A percentile compares a stretch with the other conserved stretches of the same genome.
Evolutionary conservation across 306 rosid genomes (phyloP).

Genomic region (Prunus dulcis): DNA sequence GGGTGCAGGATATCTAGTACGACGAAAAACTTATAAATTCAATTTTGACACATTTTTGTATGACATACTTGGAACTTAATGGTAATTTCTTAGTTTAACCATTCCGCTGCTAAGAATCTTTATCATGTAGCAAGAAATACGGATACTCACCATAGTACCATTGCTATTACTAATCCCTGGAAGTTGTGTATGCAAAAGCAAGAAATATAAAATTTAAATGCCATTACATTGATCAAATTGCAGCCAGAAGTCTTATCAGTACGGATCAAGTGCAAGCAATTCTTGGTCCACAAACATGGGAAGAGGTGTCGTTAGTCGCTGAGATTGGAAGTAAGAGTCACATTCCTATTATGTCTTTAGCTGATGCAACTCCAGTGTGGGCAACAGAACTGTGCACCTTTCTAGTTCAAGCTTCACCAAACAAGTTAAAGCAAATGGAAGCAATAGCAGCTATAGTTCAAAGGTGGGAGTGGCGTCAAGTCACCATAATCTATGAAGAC

Average conservation of each 20-base stretch:
- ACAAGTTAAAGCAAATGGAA: conserved; percentile 8
- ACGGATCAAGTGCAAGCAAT: neutral
- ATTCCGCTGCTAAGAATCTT: too few relatives aligned
- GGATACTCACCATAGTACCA: too few relatives aligned
- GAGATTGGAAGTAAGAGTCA: conserved; percentile 6
- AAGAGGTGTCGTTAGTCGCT: neutral
- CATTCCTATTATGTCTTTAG: conserved; percentile 12
- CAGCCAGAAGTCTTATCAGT: conserved; percentile 15
- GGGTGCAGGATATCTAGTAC: neutral
- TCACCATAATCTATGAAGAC: conserved; percentile 26
- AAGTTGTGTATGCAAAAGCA: neutral
- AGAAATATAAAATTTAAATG: neutral
- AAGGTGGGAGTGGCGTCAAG: conserved; percentile 21
- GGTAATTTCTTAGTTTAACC: too few relatives aligned
- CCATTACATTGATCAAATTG: neutral
- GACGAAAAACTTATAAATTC: neutral
- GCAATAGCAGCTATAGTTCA: conserved; percentile 22
- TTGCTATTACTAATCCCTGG: neutral
- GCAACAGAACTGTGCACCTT: neutral
- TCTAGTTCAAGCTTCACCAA: conserved; percentile 14
- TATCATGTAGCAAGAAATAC: too few relatives aligned
- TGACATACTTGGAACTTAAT: neutral
- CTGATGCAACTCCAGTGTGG: conserved; percentile 11
- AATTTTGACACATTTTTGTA: neutral
- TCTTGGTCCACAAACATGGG: conserved; percentile 13